Evolutionary conservation across 495 filamentous ascomycete species (phyloP), one percentile per base, ranked within the genome.

Genomic region (Penicillium roqueforti): DNA sequence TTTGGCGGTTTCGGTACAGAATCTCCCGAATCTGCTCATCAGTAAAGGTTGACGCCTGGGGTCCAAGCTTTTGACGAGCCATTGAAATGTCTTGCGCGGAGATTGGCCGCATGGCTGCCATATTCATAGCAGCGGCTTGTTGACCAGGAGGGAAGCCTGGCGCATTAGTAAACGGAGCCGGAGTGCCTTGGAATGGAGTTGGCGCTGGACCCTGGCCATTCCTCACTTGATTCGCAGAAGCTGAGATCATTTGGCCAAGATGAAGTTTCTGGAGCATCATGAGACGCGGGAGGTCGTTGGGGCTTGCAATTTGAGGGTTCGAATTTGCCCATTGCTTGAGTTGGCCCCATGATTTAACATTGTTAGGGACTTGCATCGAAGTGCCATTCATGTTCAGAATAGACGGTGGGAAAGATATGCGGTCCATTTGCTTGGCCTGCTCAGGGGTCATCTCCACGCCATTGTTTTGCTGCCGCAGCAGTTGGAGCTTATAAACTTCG

Each of bases 331-430:
- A 87, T 37, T 81, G 68, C 65, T 89, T 91, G 0, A 95, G 70
- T 45, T 87, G 81, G 25, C 76, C 78, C 89, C 89, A 95, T 51
- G 83, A 85, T 62, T 82, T 86, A 16, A 87, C 68, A 3, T 84
- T 68, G 14, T 77, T 78, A 3, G 87, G 85, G 0, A 85, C 66
- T 10, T 73, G 71, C 41, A 71, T 71, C 8, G 57, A 58, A 16
- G 63, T 67, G 26, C 50, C 51, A 39, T 56, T 51, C 46, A 57
- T 70, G 41, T 61, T 69, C 6, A 79, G 49, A 16, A 80, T 67
- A 4, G 62, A 59, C 3, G 62, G 68, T 3, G 76, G 76, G 46
- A 77, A 78, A 14, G 56, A 48, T 3, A 70, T 22, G 14, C 63
- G 65, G 55, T 81, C 77, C 78, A 81, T 81, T n/a, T 76, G 67